Percentiles rank a stretch among this genome's conserved stretches.
phyloP scores from a whole-genome alignment of 352 stramenopile genomes.

The Pythium brachiatum region DNA sequence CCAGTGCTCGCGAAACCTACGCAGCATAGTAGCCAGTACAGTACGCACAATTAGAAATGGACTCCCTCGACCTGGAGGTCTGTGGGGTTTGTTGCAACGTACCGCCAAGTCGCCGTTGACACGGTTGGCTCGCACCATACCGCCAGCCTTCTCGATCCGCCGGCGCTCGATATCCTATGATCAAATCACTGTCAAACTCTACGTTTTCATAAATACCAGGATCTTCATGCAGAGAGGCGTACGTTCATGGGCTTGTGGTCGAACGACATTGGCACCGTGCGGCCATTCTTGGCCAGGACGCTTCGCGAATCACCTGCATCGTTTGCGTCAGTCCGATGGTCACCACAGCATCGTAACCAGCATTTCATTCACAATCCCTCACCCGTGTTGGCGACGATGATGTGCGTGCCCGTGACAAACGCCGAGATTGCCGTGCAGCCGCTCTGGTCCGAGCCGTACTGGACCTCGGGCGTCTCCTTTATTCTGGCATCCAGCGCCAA shows the following conservation, averaged over 20 bases:
- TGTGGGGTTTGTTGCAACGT: conserved; percentile 45
- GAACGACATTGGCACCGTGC: conserved; percentile 74
- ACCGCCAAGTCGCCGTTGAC: conserved; percentile 82
- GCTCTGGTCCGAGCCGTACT: conserved; percentile 59
- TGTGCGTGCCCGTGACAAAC: conserved; percentile 64
- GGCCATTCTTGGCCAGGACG: conserved; percentile 52
- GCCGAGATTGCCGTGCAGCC: conserved; percentile 75
- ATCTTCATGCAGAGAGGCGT: conserved; percentile 5
- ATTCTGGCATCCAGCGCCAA: conserved; percentile 66
- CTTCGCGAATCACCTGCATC: conserved; percentile 69
- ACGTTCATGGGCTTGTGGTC: conserved; percentile 93
- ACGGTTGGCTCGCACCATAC: conserved; percentile 70
- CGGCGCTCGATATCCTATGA: conserved; percentile 53
- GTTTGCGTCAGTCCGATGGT: background rate
- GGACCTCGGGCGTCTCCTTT: conserved; percentile 42
- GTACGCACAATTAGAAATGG: background rate
- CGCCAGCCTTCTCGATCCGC: conserved; percentile 71
- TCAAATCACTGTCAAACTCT: background rate
- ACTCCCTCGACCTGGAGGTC: no score
- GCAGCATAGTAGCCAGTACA: no score
- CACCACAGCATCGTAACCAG: background rate
- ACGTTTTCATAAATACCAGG: no score
- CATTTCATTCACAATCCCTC: conserved; percentile 2
- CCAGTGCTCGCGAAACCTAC: conserved; percentile 71
- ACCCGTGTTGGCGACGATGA: conserved; percentile 81